These are phyloP conservation scores for Aureobasidium lini DNA, from an alignment of 2,329 filamentous ascomycete genomes.

Conservation along the genomic window DNA sequence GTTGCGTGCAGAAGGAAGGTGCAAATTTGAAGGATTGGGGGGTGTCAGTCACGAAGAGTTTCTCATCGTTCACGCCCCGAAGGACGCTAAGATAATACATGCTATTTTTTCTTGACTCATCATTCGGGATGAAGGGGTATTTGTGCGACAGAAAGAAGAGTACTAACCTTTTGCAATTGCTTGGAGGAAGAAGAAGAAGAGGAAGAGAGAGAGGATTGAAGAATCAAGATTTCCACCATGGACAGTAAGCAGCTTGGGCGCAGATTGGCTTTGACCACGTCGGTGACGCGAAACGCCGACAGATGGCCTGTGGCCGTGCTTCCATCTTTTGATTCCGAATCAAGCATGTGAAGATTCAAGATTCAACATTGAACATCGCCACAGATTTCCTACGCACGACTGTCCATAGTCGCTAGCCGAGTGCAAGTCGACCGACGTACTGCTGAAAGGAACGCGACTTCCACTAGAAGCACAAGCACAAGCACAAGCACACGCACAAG, in stretches of 20 bases:
- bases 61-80: slow-evolving; percentile 14
- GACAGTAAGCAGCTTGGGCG: neutral
- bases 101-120: slow-evolving; percentile 28
- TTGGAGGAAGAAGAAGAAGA: neutral
- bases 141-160: neutral
- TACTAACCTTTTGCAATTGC: slow-evolving; percentile 6
- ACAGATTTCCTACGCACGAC: neutral
- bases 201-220: neutral
- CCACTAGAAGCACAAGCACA: too few relatives aligned
- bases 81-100: slow-evolving; percentile 43
- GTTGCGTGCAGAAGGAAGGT: neutral
- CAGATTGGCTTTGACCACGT: too few relatives aligned
- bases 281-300: too few relatives aligned
- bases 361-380: neutral
- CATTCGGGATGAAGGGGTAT: slow-evolving; percentile 25
- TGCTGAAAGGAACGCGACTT: neutral
- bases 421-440: neutral
- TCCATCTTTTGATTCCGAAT: neutral
- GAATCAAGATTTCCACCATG: neutral
- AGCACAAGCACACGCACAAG: neutral
- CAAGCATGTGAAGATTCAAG: slow-evolving; percentile 10
- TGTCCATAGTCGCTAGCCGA: too few relatives aligned
- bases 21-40: neutral
- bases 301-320: neutral
- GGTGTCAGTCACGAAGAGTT: slow-evolving; percentile 2